Evolutionary conservation across 768 basidiomycete species (phyloP).

Genomic region (Termitomyces bulborhizus): DNA sequence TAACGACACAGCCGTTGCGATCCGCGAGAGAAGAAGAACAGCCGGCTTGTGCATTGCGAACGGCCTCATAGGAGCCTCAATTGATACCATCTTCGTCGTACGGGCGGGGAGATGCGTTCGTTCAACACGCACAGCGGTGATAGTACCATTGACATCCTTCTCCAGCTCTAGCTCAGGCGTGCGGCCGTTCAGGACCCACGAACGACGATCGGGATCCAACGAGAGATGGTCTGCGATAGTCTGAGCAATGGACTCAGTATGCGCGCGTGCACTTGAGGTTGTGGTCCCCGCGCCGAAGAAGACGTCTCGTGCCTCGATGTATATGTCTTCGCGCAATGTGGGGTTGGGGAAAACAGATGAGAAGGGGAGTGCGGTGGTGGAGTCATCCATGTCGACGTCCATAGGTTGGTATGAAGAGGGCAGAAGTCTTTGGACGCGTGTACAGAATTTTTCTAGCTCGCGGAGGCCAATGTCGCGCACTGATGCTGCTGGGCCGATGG

Average conservation of each 20-base stretch:
- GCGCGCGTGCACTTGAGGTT: slow-evolving; percentile 44
- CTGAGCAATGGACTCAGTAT: slow-evolving; percentile 42
- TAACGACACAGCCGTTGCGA: slow-evolving; percentile 65
- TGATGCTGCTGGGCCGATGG: slow-evolving; percentile 43
- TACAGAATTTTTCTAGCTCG: slow-evolving; percentile 81
- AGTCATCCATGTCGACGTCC: slow-evolving; percentile 28
- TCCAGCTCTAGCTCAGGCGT: slow-evolving; percentile 64
- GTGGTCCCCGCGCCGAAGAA: slow-evolving; percentile 75
- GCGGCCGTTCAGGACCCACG: slow-evolving; percentile 64
- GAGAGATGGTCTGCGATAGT: slow-evolving; percentile 58
- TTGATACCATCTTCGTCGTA: slow-evolving; percentile 28
- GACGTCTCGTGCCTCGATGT: slow-evolving; percentile 82
- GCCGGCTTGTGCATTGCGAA: slow-evolving; percentile 91
- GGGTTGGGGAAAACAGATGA: slow-evolving; percentile 60
- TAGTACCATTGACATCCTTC: slow-evolving; percentile 58
- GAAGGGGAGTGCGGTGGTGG: slow-evolving; percentile 22
- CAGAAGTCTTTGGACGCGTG: slow-evolving; percentile 58
- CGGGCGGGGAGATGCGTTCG: slow-evolving; percentile 52
- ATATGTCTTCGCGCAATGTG: slow-evolving; percentile 79
- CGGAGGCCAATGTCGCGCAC: slow-evolving; percentile 64
- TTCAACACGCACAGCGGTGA: slow-evolving; percentile 54
- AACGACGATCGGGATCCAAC: slow-evolving; percentile 61
- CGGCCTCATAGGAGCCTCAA: slow-evolving; percentile 38
- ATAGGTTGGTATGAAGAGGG: slow-evolving; percentile 40
- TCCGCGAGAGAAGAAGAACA: slow-evolving; percentile 68